These are phyloP conservation scores for Anisodus tanguticus DNA, from an alignment of 257 asterid genomes.

Conservation along the genomic window DNA sequence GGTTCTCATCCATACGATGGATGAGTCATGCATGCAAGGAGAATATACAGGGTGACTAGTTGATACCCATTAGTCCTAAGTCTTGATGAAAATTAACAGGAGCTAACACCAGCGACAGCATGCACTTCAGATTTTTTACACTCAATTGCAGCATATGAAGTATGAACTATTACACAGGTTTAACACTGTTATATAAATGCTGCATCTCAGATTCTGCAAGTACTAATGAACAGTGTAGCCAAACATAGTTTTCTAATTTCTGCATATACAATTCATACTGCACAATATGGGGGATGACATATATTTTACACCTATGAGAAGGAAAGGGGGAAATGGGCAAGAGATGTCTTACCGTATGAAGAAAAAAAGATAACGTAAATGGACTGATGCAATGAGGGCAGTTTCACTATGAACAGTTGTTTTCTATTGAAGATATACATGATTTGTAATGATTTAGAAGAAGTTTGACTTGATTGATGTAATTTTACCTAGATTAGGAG, in stretches of 20 bases:
- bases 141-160: no score
- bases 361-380: not conserved
- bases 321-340: not conserved
- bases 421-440: not conserved
- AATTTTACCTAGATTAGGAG: not conserved
- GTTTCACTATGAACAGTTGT: not conserved
- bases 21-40: not conserved
- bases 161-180: no score
- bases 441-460: not conserved
- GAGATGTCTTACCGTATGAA: not conserved
- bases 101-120: not conserved
- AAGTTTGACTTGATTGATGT: no score
- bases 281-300: not conserved
- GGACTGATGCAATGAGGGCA: not conserved
- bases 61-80: not conserved
- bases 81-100: not conserved
- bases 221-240: not conserved
- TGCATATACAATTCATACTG: not conserved
- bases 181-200: not conserved
- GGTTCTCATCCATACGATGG: not conserved
- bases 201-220: not conserved
- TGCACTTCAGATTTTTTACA: not conserved
- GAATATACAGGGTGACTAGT: not conserved
- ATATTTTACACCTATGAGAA: not conserved
- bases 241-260: not conserved